phyloP scores from a whole-genome alignment of 2,329 filamentous ascomycete genomes.

The Epichloe sp. region DNA sequence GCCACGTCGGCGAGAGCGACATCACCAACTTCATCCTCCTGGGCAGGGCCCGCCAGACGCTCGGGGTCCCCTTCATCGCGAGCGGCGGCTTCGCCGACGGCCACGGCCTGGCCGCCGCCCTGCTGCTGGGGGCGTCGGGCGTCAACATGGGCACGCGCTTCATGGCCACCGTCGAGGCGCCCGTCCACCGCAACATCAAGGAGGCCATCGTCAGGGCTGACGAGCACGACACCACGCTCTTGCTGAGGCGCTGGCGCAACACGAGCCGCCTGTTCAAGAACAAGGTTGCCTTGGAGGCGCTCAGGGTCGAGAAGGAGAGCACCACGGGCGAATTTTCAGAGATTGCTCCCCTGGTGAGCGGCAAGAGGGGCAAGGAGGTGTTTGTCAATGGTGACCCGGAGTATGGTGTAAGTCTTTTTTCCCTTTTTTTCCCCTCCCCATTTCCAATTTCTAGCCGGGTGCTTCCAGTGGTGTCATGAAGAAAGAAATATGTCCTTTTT shows the following conservation, averaged over 20 bases:
- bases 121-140: conserved; percentile 80
- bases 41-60: conserved; percentile 67
- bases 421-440: neutral
- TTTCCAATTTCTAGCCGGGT: no score
- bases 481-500: neutral
- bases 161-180: conserved; percentile 90
- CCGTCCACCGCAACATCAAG: conserved; percentile 90
- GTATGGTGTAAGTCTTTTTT: conserved; percentile 56
- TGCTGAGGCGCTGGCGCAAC: conserved; percentile 86
- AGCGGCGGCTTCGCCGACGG: conserved; percentile 94
- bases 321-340: conserved; percentile 78
- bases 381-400: conserved; percentile 87
- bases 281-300: conserved; percentile 68
- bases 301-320: conserved; percentile 74
- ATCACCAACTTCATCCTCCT: conserved; percentile 87
- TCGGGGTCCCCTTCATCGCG: conserved; percentile 85
- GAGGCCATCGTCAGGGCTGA: conserved; percentile 75
- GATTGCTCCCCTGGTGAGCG: conserved; percentile 76
- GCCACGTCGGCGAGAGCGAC: conserved; percentile 74
- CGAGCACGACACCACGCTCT: conserved; percentile 82
- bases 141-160: conserved; percentile 99
- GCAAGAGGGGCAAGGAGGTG: conserved; percentile 80
- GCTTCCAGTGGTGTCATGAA: no score
- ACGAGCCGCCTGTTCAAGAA: conserved; percentile 82
- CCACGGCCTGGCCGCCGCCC: conserved; percentile 78